Percentiles rank a stretch among this genome's conserved stretches.
phyloP scores from a whole-genome alignment of 2,329 filamentous ascomycete species.

The Fusarium tjaetaba region DNA sequence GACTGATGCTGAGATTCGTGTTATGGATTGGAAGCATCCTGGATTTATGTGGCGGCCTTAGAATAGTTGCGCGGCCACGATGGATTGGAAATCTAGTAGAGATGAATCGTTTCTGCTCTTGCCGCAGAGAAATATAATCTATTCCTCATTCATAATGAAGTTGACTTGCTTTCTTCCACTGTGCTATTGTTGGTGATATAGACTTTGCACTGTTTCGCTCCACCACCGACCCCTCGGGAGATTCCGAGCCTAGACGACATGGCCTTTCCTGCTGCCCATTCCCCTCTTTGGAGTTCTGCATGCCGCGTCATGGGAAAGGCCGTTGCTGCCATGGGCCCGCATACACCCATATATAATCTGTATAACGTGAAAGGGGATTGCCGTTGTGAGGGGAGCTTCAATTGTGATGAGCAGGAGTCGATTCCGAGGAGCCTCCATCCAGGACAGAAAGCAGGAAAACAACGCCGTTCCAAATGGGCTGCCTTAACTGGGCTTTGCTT shows the following conservation, averaged over 20 bases:
- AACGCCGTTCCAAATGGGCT: rapidly evolving
- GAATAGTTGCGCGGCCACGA: rapidly evolving
- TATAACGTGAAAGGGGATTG: too few species aligned
- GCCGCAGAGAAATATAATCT: too few species aligned
- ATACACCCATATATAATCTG: too few species aligned
- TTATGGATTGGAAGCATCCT: conserved; percentile 22
- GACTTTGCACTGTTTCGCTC: neutral
- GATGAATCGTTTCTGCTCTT: rapidly evolving
- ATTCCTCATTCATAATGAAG: rapidly evolving
- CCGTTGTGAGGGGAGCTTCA: too few species aligned
- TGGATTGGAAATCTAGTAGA: rapidly evolving
- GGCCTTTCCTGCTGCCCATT: neutral
- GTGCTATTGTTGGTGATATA: neutral
- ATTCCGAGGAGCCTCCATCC: too few species aligned
- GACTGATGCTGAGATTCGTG: conserved; percentile 15
- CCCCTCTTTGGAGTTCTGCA: rapidly evolving
- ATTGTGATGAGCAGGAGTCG: too few species aligned
- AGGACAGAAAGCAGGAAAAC: rapidly evolving
- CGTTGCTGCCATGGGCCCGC: rapidly evolving
- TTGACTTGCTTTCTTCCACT: neutral
- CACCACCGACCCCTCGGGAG: neutral
- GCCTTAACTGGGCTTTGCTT: neutral
- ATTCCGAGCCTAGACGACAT: rapidly evolving
- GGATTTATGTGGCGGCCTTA: conserved; percentile 22
- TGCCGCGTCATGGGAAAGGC: rapidly evolving